Evolutionary conservation across 225 moss, liverwort and hornwort species (phyloP).

Genomic region (Asterella californica): DNA sequence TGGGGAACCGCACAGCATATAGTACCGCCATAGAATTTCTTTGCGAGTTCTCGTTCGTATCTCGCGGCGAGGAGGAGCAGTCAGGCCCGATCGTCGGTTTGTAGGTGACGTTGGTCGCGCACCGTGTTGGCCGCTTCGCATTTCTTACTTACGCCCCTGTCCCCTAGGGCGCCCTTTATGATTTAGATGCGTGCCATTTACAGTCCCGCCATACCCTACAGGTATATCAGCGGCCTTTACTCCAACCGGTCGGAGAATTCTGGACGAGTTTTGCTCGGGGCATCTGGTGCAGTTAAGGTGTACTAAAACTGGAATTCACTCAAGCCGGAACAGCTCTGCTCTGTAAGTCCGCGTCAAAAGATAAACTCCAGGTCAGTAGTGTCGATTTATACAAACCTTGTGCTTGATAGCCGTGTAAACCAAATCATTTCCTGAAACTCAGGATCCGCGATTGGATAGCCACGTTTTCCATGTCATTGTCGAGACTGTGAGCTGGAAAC

Average conservation of each 20-base stretch:
- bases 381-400: neutral
- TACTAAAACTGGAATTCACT: neutral
- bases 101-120: neutral
- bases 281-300: too few species aligned
- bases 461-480: neutral
- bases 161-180: neutral
- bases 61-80: neutral
- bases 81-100: neutral
- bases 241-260: too few species aligned
- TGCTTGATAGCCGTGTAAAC: neutral
- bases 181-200: neutral
- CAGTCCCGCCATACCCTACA: neutral
- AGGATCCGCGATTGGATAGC: neutral
- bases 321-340: neutral
- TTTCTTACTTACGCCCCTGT: neutral
- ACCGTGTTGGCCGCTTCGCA: neutral
- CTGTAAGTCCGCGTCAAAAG: neutral
- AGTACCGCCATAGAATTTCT: neutral
- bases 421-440: neutral
- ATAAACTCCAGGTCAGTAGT: neutral
- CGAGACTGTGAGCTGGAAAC: neutral
- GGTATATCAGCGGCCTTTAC: too few species aligned
- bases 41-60: neutral
- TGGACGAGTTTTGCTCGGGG: too few species aligned
- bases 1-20: too few species aligned